Evolutionary conservation across 2,329 filamentous ascomycete genomes (phyloP), one percentile per base, ranked within the genome.

Genomic region (Aspergillus udagawae): DNA sequence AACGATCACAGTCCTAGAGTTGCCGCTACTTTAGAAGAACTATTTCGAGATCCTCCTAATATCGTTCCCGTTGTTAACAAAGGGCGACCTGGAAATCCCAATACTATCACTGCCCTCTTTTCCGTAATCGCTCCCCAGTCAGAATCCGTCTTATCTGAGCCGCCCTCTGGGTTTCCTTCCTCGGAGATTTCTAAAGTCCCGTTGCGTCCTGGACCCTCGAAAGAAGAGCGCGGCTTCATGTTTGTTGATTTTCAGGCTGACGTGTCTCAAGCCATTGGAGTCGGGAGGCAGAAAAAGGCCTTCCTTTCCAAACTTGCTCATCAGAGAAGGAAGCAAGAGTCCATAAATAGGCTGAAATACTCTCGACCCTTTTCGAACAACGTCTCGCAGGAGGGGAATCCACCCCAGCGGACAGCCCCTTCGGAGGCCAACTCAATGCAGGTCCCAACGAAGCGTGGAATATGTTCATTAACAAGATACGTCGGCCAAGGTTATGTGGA

Each of bases 401-500:
- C 25, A 25, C 25, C 25, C 25, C 25, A 25, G 25, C 25, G 8
- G 17, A 48, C 44, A 27, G 8, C 42, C 27, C 17, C 32, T 35
- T 9, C n/a, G 4, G 28, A 14, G 27, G 52, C 41, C 12, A 17
- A 17, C 35, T 38, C 17, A 10, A 38, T 10, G 17, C 35, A 38
- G 35, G 35, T 6, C 35, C 35, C 17, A 38, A 7, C 35, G 17
- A 38, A 17, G 17, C 9, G 7, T 10, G 35, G 6, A 10, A 38
- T 10, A 38, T 27, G 28, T 28, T 49, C 52, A 3, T 38, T 54
- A 14, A 49, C 20, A 27, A 23, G 20, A 21, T 54, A 50, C 44
- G 32, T 54, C 10, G 49, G 52, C 52, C 52, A 54, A 21, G 52
- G 52, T 45, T 54, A 49, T 23, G 29, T 25, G 45, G 52, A 54